A percentile compares a stretch with the other conserved stretches of the same genome.
Conservation (phyloP, 805 yeast species). For the Dipodascopsis tothii region DNA sequence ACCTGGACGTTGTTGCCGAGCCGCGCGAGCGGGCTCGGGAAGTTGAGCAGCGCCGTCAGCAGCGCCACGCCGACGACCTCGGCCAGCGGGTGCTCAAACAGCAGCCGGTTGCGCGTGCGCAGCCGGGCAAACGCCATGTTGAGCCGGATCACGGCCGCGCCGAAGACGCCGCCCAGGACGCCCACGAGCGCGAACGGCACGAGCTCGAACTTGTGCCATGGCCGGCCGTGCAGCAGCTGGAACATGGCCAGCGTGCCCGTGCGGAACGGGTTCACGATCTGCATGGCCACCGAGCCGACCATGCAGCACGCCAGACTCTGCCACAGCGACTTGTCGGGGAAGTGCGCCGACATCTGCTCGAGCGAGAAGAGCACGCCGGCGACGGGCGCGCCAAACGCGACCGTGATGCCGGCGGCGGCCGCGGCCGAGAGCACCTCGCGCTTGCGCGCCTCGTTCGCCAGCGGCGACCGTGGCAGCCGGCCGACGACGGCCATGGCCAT, state of each 20-base stretch:
- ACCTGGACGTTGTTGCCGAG: conserved; percentile 51
- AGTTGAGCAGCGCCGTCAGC: conserved; percentile 48
- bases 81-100: conserved; percentile 31
- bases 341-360: conserved; percentile 61
- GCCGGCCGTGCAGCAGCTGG: conserved; percentile 52
- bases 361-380: conserved; percentile 74
- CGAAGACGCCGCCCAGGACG: conserved; percentile 39
- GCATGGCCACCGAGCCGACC: conserved; percentile 56
- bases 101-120: conserved; percentile 21
- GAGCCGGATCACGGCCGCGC: conserved; percentile 14
- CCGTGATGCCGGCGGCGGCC: conserved; percentile 75
- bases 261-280: conserved; percentile 44
- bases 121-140: conserved; percentile 21
- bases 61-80: conserved; percentile 46
- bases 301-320: conserved; percentile 74
- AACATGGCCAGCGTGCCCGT: conserved; percentile 50
- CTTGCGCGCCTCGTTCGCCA: conserved; percentile 40
- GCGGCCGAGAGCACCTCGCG: conserved; percentile 69
- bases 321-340: conserved; percentile 68
- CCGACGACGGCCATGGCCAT: too few species aligned
- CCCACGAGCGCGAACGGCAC: conserved; percentile 70
- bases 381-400: conserved; percentile 79
- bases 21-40: conserved; percentile 48
- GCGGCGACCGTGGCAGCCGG: conserved; percentile 27
- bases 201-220: conserved; percentile 66